These are phyloP conservation scores for Nyssa sinensis DNA, from an alignment of 148 eudicot species.

Conservation along the genomic window DNA sequence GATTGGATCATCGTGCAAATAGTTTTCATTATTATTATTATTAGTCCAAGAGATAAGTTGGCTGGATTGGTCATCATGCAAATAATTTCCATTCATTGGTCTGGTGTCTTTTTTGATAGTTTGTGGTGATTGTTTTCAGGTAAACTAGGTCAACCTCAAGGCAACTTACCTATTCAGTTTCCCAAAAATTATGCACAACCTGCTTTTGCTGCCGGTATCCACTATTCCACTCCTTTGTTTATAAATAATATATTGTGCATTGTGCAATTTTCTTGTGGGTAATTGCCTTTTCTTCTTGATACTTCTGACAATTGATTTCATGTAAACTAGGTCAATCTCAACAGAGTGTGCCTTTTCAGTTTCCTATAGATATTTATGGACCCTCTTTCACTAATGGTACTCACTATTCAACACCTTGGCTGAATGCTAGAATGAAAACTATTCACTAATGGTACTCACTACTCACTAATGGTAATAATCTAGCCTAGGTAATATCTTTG, in stretches of 20 bases:
- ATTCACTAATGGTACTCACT: background rate
- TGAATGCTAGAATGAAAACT: background rate
- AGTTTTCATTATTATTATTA: background rate
- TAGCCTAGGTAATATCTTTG: background rate
- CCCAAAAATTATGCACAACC: background rate
- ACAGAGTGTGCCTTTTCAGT: background rate
- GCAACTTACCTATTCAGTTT: background rate
- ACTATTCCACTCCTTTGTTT: background rate
- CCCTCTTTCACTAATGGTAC: background rate
- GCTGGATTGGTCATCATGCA: slow-evolving; percentile 1
- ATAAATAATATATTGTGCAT: background rate
- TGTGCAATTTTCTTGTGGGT: background rate
- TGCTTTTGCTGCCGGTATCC: background rate
- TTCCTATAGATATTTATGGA: background rate
- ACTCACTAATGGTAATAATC: background rate
- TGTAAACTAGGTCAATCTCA: background rate
- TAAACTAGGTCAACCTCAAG: slow-evolving; percentile 8
- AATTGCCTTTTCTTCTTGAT: background rate
- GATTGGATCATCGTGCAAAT: background rate
- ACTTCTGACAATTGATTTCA: background rate
- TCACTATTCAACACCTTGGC: background rate
- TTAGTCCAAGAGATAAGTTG: background rate
- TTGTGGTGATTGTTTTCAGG: background rate
- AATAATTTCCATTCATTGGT: background rate
- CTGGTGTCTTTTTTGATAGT: background rate